These are phyloP conservation scores for Akanthomyces dipterigenus DNA, from an alignment of 2,329 filamentous ascomycete species.

Conservation along the genomic window DNA sequence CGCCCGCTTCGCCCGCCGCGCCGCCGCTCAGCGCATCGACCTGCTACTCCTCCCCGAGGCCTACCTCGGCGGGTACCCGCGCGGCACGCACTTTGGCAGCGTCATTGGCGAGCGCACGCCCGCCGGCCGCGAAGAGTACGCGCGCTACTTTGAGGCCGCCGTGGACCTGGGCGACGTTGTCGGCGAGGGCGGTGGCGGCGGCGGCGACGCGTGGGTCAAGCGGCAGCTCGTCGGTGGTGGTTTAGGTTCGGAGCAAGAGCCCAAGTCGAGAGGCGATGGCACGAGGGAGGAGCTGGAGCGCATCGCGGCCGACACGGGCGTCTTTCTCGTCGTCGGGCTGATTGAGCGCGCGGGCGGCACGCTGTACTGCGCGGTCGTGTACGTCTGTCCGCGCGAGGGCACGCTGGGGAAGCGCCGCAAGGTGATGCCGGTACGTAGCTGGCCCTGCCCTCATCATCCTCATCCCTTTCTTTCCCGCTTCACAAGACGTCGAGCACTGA, in stretches of 20 bases:
- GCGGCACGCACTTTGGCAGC: conserved; percentile 70
- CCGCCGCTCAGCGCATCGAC: conserved; percentile 50
- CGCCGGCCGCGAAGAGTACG: conserved; percentile 72
- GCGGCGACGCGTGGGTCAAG: conserved; percentile 65
- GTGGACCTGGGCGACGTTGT: conserved; percentile 79
- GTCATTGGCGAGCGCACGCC: conserved; percentile 62
- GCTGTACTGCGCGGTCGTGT: conserved; percentile 76
- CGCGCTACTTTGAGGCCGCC: conserved; percentile 69
- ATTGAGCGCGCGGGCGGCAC: conserved; percentile 78
- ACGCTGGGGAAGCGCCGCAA: conserved; percentile 81
- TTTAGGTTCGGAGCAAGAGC: conserved; percentile 9
- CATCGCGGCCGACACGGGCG: conserved; percentile 67
- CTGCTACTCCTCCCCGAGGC: conserved; percentile 88
- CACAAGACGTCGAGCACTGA: too few species aligned
- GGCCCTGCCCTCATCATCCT: too few species aligned
- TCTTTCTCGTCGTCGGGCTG: conserved; percentile 74
- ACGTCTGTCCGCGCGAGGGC: conserved; percentile 69
- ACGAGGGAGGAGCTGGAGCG: conserved; percentile 74
- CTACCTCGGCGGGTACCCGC: conserved; percentile 85
- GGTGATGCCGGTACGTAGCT: conserved; percentile 70
- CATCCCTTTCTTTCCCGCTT: too few species aligned
- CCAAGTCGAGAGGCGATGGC: conserved; percentile 45
- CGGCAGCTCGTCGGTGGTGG: conserved; percentile 38
- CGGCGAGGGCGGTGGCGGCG: conserved; percentile 52
- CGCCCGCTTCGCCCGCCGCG: conserved; percentile 53